A percentile compares a stretch with the other conserved stretches of the same genome.
phyloP scores from a whole-genome alignment of 768 basidiomycete genomes.

The Leccinum rimulosum region DNA sequence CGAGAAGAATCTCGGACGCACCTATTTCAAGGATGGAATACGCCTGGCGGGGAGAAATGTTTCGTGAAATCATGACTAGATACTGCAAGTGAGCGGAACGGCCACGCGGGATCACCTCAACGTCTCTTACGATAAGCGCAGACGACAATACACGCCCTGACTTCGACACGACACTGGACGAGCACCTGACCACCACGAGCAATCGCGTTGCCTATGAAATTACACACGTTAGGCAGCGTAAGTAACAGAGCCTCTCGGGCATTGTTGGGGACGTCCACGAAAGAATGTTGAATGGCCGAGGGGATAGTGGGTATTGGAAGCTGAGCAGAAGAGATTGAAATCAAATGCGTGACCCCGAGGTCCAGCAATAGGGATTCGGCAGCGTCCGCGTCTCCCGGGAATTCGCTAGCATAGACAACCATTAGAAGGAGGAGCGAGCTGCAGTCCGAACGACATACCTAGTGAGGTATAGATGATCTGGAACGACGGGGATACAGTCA shows the following conservation, averaged over 20 bases:
- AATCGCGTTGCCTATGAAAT: slow-evolving; percentile 44
- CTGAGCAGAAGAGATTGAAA: slow-evolving; percentile 55
- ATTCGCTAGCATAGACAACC: slow-evolving; percentile 40
- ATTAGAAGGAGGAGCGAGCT: not conserved
- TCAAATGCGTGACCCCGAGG: slow-evolving; percentile 49
- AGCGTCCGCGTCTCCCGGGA: slow-evolving; percentile 51
- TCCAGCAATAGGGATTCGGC: slow-evolving; percentile 50
- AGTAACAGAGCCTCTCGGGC: slow-evolving; percentile 42
- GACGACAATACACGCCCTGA: slow-evolving; percentile 49
- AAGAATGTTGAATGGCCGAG: slow-evolving; percentile 36
- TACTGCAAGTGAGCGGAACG: slow-evolving; percentile 1
- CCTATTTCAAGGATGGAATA: slow-evolving; percentile 42
- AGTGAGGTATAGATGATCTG: slow-evolving; percentile 48
- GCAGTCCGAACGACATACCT: slow-evolving; percentile 35
- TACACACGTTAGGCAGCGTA: slow-evolving; percentile 44
- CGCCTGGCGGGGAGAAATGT: slow-evolving; percentile 40
- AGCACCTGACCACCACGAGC: slow-evolving; percentile 45
- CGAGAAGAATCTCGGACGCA: slow-evolving; percentile 15
- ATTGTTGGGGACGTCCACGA: slow-evolving; percentile 41
- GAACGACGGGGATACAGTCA: slow-evolving; percentile 52
- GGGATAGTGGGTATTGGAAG: slow-evolving; percentile 33
- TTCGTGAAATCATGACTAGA: slow-evolving; percentile 47
- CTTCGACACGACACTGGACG: slow-evolving; percentile 53
- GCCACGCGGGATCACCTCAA: not conserved
- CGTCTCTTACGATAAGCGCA: slow-evolving; percentile 49